phyloP scores from a whole-genome alignment of 805 yeast species.

The Cyberlindnera japonica region DNA sequence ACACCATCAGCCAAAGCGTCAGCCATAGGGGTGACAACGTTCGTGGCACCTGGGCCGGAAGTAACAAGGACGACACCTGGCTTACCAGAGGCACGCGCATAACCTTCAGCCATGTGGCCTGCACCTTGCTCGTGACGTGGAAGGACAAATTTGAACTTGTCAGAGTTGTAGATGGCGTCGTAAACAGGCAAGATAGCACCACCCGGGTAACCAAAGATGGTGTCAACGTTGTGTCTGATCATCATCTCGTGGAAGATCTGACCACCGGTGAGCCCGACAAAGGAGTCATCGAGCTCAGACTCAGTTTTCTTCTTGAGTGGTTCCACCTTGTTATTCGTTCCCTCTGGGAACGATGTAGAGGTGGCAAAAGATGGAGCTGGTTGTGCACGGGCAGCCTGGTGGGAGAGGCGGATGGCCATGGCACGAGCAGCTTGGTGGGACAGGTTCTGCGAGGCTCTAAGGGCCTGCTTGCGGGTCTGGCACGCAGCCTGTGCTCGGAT shows the following conservation, averaged over 20 bases:
- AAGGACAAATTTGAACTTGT: conserved; percentile 81
- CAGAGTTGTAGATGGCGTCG: conserved; percentile 93
- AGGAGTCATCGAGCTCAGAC: conserved; percentile 66
- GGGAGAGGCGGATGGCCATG: conserved; percentile 12
- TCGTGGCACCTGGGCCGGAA: conserved; percentile 99
- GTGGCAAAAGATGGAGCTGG: conserved; percentile 29
- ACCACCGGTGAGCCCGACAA: conserved; percentile 97
- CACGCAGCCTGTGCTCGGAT: conserved; percentile 22
- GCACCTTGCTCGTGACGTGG: conserved; percentile 99
- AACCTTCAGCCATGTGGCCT: conserved; percentile 99
- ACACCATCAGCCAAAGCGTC: conserved; percentile 97
- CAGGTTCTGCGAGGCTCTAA: conserved; percentile 8
- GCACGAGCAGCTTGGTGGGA: conserved; percentile 12
- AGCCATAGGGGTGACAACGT: conserved; percentile 97
- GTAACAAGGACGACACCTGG: conserved; percentile 98
- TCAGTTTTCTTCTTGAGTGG: conserved; percentile 7
- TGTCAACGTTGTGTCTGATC: conserved; percentile 92
- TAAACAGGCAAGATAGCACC: conserved; percentile 98
- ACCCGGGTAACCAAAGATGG: conserved; percentile 97
- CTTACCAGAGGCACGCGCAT: conserved; percentile 91
- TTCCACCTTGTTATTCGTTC: conserved; percentile 4
- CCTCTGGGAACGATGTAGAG: conserved; percentile 11
- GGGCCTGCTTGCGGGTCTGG: conserved; percentile 15
- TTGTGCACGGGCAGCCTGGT: conserved; percentile 22
- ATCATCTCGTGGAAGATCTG: conserved; percentile 99